Percentiles rank a stretch among this genome's conserved stretches.
phyloP scores from a whole-genome alignment of 1,284 basidiomycete genomes.

The Ustilago loliicola region DNA sequence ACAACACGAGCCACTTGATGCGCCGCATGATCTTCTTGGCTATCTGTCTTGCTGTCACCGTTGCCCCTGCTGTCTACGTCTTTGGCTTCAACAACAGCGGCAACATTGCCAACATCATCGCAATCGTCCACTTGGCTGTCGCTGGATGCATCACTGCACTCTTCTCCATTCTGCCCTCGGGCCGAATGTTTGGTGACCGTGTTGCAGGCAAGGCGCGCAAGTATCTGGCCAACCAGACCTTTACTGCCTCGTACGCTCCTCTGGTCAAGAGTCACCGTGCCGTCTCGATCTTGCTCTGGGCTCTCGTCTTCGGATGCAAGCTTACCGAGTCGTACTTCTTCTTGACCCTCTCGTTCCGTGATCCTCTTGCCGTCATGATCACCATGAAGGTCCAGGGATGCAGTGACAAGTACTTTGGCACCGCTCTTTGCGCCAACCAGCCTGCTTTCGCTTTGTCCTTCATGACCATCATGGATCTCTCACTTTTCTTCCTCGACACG shows the following conservation, averaged over 20 bases:
- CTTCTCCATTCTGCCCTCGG: slow-evolving; percentile 68
- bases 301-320: slow-evolving; percentile 70
- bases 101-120: slow-evolving; percentile 59
- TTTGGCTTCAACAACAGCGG: slow-evolving; percentile 65
- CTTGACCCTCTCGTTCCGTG: slow-evolving; percentile 69
- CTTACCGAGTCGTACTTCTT: slow-evolving; percentile 71
- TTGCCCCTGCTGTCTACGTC: slow-evolving; percentile 68
- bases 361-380: slow-evolving; percentile 69
- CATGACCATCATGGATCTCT: slow-evolving; percentile 70
- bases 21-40: slow-evolving; percentile 67
- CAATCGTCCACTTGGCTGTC: slow-evolving; percentile 63
- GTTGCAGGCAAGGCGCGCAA: slow-evolving; percentile 69
- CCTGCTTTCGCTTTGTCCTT: slow-evolving; percentile 68
- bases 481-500: slow-evolving; percentile 70
- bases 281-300: slow-evolving; percentile 67
- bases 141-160: slow-evolving; percentile 66
- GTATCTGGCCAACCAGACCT: slow-evolving; percentile 70
- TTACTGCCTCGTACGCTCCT: slow-evolving; percentile 68
- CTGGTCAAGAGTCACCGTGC: slow-evolving; percentile 61
- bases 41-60: slow-evolving; percentile 66
- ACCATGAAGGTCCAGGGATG: slow-evolving; percentile 68
- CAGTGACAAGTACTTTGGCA: slow-evolving; percentile 70
- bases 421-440: slow-evolving; percentile 66
- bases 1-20: slow-evolving; percentile 70
- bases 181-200: slow-evolving; percentile 69